Evolutionary conservation across 768 basidiomycete species (phyloP), one percentile per base, ranked within the genome.

Genomic region (Naganishia friedmannii): DNA sequence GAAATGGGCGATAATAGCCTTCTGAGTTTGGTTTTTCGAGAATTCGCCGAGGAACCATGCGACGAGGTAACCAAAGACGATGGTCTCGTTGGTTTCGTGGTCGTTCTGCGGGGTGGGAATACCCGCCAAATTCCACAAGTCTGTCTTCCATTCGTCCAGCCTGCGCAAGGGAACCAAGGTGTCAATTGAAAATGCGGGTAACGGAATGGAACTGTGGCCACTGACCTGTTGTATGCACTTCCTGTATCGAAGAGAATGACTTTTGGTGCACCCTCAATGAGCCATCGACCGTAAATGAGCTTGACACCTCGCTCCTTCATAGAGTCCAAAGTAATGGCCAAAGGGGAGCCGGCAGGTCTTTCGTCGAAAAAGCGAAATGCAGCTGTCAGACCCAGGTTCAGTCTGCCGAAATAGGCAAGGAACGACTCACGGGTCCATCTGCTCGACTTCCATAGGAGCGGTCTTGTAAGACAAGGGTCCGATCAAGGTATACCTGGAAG

Each of bases 391-490:
- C 31, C 1, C 26, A n/a, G 7, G 23, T 31, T 29, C 21, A 0
- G 19, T 8, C 17, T 19, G 53, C 66, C 28, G 65, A 53, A 21
- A 4, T 0, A 6, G 31, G 37, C 21, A n/a, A 39, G 32, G 29
- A 17, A 23, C 13, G 29, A 75, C 79, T 75, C 71, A 80, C 78
- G 95, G 93, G 70, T 96, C 94, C 78, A 91, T 87, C 7, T 89
- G 85, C 82, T 98, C 96, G 76, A 99, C 96, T 83, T 99, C 96
- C 93, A 99, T 93, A 56, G 95, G 94, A 0, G 95, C 95, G 0
- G 91, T 89, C 84, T 98, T 98, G 88, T 98, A 95, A 60, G 89
- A 90, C 73, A 99, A 87, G n/a, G 96, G 96, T 37, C 96, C 96
- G 77, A 99, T 91, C 80, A 99, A 88, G 75, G 89, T 91, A 84